Evolutionary conservation across 768 basidiomycete genomes (phyloP), one percentile per base, ranked within the genome.

Genomic region (Tylopilus plumbeoviolaceoides): DNA sequence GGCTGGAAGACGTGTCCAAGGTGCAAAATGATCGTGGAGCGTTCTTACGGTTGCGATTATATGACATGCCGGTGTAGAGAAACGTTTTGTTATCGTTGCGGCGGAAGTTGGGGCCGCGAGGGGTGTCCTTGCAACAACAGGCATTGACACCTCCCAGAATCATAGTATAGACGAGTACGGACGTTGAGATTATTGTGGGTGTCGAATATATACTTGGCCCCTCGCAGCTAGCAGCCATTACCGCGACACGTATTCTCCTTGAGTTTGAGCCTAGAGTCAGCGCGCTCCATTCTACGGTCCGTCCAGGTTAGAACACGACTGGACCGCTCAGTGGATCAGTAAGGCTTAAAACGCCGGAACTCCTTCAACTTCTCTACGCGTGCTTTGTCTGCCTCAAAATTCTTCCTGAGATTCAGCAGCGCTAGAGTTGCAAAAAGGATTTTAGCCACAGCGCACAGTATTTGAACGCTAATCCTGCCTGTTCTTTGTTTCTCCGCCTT

Each of bases 381-480:
- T 8, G 81, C 83, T 72, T 91, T 92, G 78, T 95, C 93, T 60
- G 83, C 82, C 63, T 94, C 91, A 79, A 93, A 95, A 63, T 82
- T 86, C 61, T 76, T 78, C 65, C 89, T 89, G 31, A 86, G 72
- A 54, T 82, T 74, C 54, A 82, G 72, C 51, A 84, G 67, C 40
- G 78, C 84, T 85, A 59, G 23, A 56, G 48, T 44, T 15, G 49
- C 40, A 44, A 58, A 35, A 30, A 28, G 2, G 8, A 50, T 33
- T 5, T 60, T 7, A 59, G 46, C 30, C 25, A 18, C 11, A 52
- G 35, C 15, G 31, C 10, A 39, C 17, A 3, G 7, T 9, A 49
- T 11, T 18, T 9, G 28, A 14, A 18, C 11, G 10, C 30, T 4
- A 30, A 33, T 54, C 77, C 50, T 53, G 94, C 93, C 85, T 69